A percentile compares a stretch with the other conserved stretches of the same genome.
Conservation (phyloP, 352 stramenopile species). For the Globisporangium echinulatum region DNA sequence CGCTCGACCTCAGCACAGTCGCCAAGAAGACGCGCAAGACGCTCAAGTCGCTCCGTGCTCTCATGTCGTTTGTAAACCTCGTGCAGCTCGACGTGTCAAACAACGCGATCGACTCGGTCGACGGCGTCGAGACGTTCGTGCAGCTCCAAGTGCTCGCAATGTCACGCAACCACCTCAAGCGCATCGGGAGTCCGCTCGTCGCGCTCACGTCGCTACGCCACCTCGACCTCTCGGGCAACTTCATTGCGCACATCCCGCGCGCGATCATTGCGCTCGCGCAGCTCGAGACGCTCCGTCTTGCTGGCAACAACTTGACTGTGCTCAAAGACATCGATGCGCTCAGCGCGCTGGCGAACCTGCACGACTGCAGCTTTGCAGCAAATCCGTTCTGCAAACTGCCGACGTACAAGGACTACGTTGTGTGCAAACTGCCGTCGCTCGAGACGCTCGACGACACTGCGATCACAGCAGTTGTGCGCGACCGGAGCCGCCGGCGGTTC, state of each 20-base stretch:
- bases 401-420: constrained; percentile 68
- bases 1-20: constrained; percentile 40
- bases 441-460: constrained; percentile 47
- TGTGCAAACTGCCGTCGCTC: constrained; percentile 58
- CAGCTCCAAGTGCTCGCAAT: constrained; percentile 41
- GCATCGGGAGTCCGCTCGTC: constrained; percentile 38
- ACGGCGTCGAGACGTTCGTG: constrained; percentile 46
- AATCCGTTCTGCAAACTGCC: constrained; percentile 75
- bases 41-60: constrained; percentile 50
- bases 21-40: constrained; percentile 42
- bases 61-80: constrained; percentile 43
- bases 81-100: constrained; percentile 51
- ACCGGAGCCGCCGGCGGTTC: constrained; percentile 63
- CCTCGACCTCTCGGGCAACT: constrained; percentile 75
- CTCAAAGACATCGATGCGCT: constrained; percentile 68
- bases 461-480: constrained; percentile 37
- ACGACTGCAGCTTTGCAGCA: constrained; percentile 44
- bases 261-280: constrained; percentile 36
- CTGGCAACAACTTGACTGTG: constrained; percentile 66
- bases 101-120: constrained; percentile 50
- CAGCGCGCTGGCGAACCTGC: constrained; percentile 48
- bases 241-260: constrained; percentile 67
- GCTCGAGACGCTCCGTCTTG: constrained; percentile 58
- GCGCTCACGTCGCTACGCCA: constrained; percentile 30
- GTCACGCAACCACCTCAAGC: constrained; percentile 71